Evolutionary conservation across 2,329 filamentous ascomycete genomes (phyloP), one percentile per base, ranked within the genome.

Genomic region (Fusarium sp.): DNA sequence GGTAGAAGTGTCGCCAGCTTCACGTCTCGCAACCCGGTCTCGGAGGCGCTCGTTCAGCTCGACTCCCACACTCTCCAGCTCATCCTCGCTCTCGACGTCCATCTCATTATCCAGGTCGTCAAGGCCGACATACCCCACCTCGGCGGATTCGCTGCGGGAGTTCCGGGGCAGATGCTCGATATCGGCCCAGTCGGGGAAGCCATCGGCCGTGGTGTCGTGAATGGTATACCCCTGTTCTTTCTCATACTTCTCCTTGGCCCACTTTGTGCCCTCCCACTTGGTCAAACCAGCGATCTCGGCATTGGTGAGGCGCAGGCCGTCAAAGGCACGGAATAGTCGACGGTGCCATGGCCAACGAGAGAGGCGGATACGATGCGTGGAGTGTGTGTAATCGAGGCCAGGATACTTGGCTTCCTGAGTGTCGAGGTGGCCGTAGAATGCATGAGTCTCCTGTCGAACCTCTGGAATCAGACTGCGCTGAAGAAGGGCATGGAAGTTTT

Each of bases 371-470:
- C 93, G 92, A 82, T 96, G 93, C 9, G 92, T 92, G 27, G 84
- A 85, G 79, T 93, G 87, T 69, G 89, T 91, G 85, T 96, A 96
- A 85, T 96, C 93, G 65, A 96, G 89, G 34, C 93, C 93, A 0
- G 93, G 93, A 75, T 95, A 95, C 77, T 94, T 93, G 74, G 93
- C 93, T 85, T 96, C 93, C 75, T 92, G 90, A 29, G 92, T 94
- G 79, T 94, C 91, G 74, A 95, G 89, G 79, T 93, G 92, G 75
- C 93, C 93, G 82, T 94, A 95, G 84, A 94, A 95, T 61, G 91
- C 89, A 74, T 92, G 89, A 2, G 93, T 94, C 82, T 95, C 93
- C 79, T 93, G 91, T 67, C 93, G 92, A 67, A 95, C 93, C 85
- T 95, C 93, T 73, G 90, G 89, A 59, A 95, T 92, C 58, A 95